Base-by-base conservation (phyloP, 2,329 filamentous ascomycete species). In the Didymella pomorum region DNA sequence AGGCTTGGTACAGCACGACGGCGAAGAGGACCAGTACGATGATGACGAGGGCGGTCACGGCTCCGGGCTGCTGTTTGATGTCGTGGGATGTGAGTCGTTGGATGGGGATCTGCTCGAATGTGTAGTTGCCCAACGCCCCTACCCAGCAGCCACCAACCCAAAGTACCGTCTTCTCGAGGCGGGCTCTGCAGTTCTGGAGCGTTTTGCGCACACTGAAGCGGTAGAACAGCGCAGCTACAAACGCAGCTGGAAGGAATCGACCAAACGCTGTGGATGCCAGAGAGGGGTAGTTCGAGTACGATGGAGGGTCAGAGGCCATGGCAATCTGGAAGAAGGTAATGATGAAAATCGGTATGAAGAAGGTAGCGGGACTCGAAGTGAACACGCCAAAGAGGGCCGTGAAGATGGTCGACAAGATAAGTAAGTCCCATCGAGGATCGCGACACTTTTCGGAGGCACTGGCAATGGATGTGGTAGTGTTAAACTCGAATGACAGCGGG, bases 81-180 rank as follows among this genome's bases (percentile, higher is more conserved):
- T 78, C 75, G 52, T 76, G 73, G 2, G 71, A 61, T 21, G 74
- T 76, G 9, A 78, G 68, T 2, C 75, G 71, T 42, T 72, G 68
- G 37, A 78, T 69, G 23, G 75, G 75, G 29, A 78, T 76, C 41
- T 58, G 63, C 7, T 76, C 73, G 21, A 77, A 65, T 1, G 74
- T 75, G 28, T 75, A 61, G 43, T 73, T 75, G 29, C 60, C 64
- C 2, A 77, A 53, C 6, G 75, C 71, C 9, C 74, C 73, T 1
- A 76, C 66, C 75, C 75, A 78, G 45, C 66, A 68, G 14, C 62
- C 71, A 23, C 74, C 75, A 1, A 77, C 52, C 75, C 75, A 78
- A 0, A 78, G 62, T 10, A 76, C 46, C 0, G 74, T 75, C 63
- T 76, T 78, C 20, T 78, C 75, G 7, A 75, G 44, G 28, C 71